Evolutionary conservation across 495 filamentous ascomycete species (phyloP).

Genomic region (Tuber indicum): DNA sequence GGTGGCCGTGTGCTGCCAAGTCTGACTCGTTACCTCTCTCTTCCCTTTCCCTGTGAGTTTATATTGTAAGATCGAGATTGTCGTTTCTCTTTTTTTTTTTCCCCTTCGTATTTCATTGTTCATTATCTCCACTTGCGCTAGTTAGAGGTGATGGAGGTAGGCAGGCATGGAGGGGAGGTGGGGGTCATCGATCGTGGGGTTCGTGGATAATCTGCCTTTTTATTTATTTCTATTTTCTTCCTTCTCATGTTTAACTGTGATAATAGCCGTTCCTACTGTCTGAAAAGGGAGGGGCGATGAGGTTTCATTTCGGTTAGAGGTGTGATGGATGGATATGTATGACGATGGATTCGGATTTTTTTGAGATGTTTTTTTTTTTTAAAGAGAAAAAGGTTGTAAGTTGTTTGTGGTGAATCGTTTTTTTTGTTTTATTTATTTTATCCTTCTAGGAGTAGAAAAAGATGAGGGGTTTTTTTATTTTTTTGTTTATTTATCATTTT

Average conservation of each 20-base stretch:
- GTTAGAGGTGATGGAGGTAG: background rate
- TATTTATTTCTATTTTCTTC: background rate
- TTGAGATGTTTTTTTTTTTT: background rate
- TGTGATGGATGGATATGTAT: background rate
- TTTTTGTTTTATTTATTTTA: background rate
- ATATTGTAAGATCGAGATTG: constrained; percentile 3
- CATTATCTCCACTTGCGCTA: background rate
- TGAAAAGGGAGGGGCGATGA: background rate
- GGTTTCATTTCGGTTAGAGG: background rate
- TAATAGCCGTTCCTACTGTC: background rate
- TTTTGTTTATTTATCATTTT: background rate
- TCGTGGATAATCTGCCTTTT: background rate
- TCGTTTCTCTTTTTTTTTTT: background rate
- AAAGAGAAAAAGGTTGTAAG: background rate
- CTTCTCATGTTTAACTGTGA: background rate
- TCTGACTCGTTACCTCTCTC: background rate
- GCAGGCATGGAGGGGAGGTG: background rate
- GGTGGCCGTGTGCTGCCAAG: background rate
- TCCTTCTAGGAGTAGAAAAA: background rate
- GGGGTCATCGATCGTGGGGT: background rate
- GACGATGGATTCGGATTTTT: background rate
- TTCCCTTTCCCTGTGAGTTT: background rate
- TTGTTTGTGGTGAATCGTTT: background rate
- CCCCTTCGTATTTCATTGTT: background rate
- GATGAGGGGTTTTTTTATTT: background rate